Evolutionary conservation across 2,329 filamentous ascomycete genomes (phyloP).

Genomic region (Chaetomium strumarium): DNA sequence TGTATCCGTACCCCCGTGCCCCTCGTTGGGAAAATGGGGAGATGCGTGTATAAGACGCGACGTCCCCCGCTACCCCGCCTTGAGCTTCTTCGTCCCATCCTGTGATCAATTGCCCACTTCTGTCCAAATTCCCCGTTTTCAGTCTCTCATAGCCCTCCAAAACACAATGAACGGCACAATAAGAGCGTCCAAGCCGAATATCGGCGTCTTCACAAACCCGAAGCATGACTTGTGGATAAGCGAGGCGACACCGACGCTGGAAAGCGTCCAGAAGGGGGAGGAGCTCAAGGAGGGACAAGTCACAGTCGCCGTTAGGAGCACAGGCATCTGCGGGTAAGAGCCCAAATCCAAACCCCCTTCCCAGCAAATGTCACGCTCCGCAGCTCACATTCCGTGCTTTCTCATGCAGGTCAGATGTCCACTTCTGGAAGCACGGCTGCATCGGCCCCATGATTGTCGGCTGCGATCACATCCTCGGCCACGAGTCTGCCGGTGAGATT

Average conservation of each 20-base stretch:
- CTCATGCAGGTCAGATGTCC: constrained; percentile 71
- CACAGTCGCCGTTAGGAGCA: constrained; percentile 83
- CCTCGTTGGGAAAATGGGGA: not conserved
- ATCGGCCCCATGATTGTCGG: constrained; percentile 95
- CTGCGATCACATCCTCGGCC: constrained; percentile 84
- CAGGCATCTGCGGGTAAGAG: constrained; percentile 83
- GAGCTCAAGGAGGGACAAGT: constrained; percentile 76
- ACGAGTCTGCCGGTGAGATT: constrained; percentile 83
- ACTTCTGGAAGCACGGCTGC: constrained; percentile 94
- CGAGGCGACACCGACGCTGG: constrained; percentile 67
- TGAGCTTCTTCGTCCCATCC: not conserved
- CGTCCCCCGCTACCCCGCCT: constrained; percentile 14
- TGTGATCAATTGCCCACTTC: not conserved
- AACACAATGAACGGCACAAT: constrained; percentile 1
- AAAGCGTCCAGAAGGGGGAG: constrained; percentile 62
- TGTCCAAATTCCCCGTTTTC: not conserved
- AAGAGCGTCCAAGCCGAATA: constrained; percentile 65
- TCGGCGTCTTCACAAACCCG: constrained; percentile 94
- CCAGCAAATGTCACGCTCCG: not conserved
- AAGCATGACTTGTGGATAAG: constrained; percentile 86
- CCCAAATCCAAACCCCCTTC: not conserved
- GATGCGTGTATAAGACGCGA: constrained; percentile 12
- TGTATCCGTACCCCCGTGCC: not conserved
- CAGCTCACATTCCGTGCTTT: constrained; percentile 15
- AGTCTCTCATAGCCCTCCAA: not conserved